Evolutionary conservation across 129 eudicot species (phyloP).

Genomic region (Centrapalus pauciflorus): DNA sequence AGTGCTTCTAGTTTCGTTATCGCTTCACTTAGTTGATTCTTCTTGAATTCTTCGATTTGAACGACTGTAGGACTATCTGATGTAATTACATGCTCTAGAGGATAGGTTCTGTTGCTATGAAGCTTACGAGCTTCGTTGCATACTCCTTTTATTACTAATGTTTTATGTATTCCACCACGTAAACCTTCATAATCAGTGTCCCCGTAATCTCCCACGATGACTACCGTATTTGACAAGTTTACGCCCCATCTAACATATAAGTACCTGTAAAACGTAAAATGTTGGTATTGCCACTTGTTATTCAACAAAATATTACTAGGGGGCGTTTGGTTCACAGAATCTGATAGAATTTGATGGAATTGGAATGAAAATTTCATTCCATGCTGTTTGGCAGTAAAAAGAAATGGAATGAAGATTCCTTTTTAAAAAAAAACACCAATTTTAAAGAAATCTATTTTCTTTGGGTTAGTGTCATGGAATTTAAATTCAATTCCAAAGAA

Average conservation of each 20-base stretch:
- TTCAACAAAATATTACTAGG: no score
- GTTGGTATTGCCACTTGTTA: no score
- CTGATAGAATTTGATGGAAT: no score
- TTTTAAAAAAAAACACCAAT: no score
- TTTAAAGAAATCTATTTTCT: no score
- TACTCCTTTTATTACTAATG: slow-evolving; percentile 56
- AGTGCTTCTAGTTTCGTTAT: slow-evolving; percentile 37
- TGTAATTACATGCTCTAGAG: slow-evolving; percentile 69
- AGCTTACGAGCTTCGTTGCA: slow-evolving; percentile 47
- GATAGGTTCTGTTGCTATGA: slow-evolving; percentile 62
- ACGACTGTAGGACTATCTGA: slow-evolving; percentile 39
- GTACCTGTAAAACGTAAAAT: slow-evolving; percentile 64
- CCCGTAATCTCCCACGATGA: slow-evolving; percentile 68
- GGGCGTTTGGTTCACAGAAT: no score
- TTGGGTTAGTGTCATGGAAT: no score
- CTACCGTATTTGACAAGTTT: slow-evolving; percentile 49
- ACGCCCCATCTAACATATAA: slow-evolving; percentile 70
- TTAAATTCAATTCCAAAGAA: no score
- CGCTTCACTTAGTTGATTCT: slow-evolving; percentile 32
- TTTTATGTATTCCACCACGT: slow-evolving; percentile 77
- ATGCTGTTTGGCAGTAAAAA: no score
- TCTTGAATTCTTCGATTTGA: slow-evolving; percentile 34
- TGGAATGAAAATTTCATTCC: no score
- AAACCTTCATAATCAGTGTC: slow-evolving; percentile 78
- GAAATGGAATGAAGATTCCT: no score